Evolutionary conservation across 2,329 filamentous ascomycete genomes (phyloP), one percentile per base, ranked within the genome.

Genomic region (Phialemonium atrogriseum): DNA sequence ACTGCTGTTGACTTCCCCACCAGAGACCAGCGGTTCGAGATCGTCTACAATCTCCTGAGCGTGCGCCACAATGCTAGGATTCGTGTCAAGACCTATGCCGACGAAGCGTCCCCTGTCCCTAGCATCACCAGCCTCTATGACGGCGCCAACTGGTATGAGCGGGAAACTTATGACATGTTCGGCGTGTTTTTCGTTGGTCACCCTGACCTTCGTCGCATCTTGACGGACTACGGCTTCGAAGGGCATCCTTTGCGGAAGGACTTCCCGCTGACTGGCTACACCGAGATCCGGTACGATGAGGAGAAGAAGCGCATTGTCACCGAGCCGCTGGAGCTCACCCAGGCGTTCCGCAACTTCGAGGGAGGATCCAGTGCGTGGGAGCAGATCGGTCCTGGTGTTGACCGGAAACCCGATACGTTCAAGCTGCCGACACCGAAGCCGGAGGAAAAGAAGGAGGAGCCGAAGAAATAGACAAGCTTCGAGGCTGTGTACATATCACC

Each of bases 291-390:
- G 53, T 98, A 93, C 55, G 91, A 98, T 47, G 91, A 98, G 66
- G 93, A 98, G 73, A 98, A 95, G 84, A 98, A 98, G 78, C 78
- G 91, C 41, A 95, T 98, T 55, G 89, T 98, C 39, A 89, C 93
- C 19, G 93, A 98, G 70, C 91, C 93, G 24, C 70, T 98, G 30
- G 91, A 98, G 68, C 74, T 98, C 61, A 96, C 91, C 10, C 91
- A 98, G 64, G 91, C 93, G 7, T 98, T 93, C 78, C 80, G 91
- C 49, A 96, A 98, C 68, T 98, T 98, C 54, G 88, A 95, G 64
- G 87, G 88, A 39, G 86, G 87, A 35, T 78, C 77, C 27, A 77
- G 79, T 43, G 73, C 73, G 10, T 80, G 75, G 76, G 76, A 79
- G 65, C 76, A 71, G 44, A 60, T 80, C 41, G 75, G 72, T 37